A percentile compares a stretch with the other conserved stretches of the same genome.
Conservation (phyloP, 176 grass and related monocot genomes). For the Lolium rigidum region DNA sequence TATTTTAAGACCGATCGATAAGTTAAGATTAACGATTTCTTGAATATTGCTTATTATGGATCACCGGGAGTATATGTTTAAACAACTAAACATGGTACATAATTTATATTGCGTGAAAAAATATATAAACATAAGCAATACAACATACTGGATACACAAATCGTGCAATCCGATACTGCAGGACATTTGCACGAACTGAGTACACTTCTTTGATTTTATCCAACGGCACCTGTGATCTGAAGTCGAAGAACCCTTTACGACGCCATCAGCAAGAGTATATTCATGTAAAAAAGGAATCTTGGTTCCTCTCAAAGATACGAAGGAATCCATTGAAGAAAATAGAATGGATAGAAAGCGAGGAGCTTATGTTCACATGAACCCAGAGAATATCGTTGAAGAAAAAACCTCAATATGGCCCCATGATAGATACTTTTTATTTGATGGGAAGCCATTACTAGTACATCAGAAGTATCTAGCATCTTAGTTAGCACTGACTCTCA, state of each 20-base stretch:
- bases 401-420: not conserved
- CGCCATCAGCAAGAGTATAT: not conserved
- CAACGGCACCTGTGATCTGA: not conserved
- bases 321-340: not conserved
- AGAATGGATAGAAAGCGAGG: no score
- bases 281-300: no score
- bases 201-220: not conserved
- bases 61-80: not conserved
- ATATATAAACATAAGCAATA: not conserved
- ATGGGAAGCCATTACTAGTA: not conserved
- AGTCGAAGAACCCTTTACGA: not conserved
- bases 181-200: not conserved
- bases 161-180: not conserved
- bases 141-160: not conserved
- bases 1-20: no score
- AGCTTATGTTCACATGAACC: not conserved
- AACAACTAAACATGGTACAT: not conserved
- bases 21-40: no score
- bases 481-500: not conserved
- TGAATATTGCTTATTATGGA: no score
- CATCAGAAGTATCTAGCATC: not conserved
- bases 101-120: not conserved
- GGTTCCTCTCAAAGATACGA: constrained; percentile 14
- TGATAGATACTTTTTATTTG: not conserved
- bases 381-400: constrained; percentile 4